Evolutionary conservation across 108 stramenopile species (phyloP).

Genomic region (Fragilaria radians): DNA sequence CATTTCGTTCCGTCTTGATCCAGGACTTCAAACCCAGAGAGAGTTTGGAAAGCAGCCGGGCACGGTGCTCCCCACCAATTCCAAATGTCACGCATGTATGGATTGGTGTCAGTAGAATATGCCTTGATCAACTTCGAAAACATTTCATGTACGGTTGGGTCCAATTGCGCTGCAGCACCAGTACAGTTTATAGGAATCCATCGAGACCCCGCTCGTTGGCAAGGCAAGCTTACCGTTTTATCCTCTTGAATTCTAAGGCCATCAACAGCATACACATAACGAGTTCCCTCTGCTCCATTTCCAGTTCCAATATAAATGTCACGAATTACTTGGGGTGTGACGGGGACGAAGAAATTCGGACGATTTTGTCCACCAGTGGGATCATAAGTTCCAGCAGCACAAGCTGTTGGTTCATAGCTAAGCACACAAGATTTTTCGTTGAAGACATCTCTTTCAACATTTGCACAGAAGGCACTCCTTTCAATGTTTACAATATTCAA

Average conservation of each 20-base stretch:
- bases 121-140: neutral
- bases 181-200: neutral
- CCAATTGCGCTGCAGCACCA: no score
- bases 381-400: no score
- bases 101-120: neutral
- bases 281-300: no score
- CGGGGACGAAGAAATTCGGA: no score
- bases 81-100: neutral
- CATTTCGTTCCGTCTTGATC: neutral
- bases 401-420: constrained; percentile 1
- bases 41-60: no score
- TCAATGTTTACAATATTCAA: no score
- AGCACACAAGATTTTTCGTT: neutral
- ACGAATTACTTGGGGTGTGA: no score
- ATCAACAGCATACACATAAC: constrained; percentile 3
- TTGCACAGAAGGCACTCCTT: constrained; percentile 1
- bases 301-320: no score
- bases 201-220: neutral
- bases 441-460: neutral
- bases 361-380: no score
- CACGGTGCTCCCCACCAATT: no score
- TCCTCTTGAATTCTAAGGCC: neutral
- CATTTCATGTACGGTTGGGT: no score
- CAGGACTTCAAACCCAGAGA: neutral
- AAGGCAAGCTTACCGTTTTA: neutral